phyloP scores from a whole-genome alignment of 2,329 filamentous ascomycete genomes.

The Emmonsia crescens region DNA sequence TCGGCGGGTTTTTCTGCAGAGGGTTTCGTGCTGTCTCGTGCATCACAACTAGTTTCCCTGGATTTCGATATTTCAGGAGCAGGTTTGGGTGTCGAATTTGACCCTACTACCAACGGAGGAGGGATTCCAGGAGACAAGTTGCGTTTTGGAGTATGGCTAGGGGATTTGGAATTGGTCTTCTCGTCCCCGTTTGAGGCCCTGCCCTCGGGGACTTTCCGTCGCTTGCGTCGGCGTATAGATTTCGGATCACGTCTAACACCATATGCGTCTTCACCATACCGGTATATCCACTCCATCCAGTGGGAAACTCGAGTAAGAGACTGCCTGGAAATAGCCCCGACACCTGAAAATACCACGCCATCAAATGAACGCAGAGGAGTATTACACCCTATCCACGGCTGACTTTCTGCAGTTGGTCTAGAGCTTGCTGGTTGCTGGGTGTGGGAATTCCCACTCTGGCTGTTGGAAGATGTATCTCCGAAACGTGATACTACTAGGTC shows the following conservation, averaged over 20 bases:
- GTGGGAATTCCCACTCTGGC: slow-evolving; percentile 12
- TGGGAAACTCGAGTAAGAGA: slow-evolving; percentile 64
- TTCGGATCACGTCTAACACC: slow-evolving; percentile 70
- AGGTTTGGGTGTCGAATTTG: slow-evolving; percentile 12
- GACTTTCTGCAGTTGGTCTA: slow-evolving; percentile 13
- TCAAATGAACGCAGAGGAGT: slow-evolving; percentile 59
- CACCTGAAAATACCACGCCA: slow-evolving; percentile 75
- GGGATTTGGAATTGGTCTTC: not conserved
- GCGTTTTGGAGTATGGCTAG: slow-evolving; percentile 13
- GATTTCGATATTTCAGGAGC: slow-evolving; percentile 9
- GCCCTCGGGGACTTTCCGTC: slow-evolving; percentile 10
- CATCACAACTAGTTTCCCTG: slow-evolving; percentile 12
- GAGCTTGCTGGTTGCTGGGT: slow-evolving; percentile 18
- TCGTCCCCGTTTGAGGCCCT: not conserved
- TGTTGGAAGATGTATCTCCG: slow-evolving; percentile 44
- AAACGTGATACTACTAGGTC: slow-evolving; percentile 84
- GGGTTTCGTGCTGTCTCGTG: slow-evolving; percentile 1
- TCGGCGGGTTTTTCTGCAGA: slow-evolving; percentile 16
- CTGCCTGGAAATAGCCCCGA: slow-evolving; percentile 58
- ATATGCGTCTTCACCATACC: slow-evolving; percentile 73
- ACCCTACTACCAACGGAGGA: slow-evolving; percentile 29
- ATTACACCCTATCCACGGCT: slow-evolving; percentile 63
- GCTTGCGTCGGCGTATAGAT: slow-evolving; percentile 46
- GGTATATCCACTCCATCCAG: slow-evolving; percentile 85
- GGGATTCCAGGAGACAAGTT: slow-evolving; percentile 33